A percentile compares a stretch with the other conserved stretches of the same genome.
Conservation (phyloP, 257 asterid genomes). For the Misopates orontium region DNA sequence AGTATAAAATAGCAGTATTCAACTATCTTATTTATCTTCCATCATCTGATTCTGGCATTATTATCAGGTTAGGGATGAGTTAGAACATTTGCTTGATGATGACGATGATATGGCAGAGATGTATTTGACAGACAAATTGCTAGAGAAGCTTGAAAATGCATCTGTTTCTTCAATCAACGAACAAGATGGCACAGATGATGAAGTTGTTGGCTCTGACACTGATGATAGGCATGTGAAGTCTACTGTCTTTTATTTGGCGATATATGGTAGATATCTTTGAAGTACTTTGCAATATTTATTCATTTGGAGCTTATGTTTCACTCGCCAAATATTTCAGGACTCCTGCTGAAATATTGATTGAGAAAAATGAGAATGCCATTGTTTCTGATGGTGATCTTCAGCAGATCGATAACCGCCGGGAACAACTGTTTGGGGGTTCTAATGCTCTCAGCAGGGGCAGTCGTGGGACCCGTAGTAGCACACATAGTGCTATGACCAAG, state of each 20-base stretch:
- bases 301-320: neutral
- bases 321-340: conserved; percentile 41
- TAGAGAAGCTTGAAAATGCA: conserved; percentile 66
- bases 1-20: no score
- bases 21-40: conserved; percentile 16
- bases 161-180: conserved; percentile 59
- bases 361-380: conserved; percentile 45
- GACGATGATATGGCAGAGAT: conserved; percentile 98
- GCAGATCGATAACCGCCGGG: conserved; percentile 42
- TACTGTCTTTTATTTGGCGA: conserved; percentile 1
- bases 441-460: conserved; percentile 64
- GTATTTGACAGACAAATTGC: conserved; percentile 88
- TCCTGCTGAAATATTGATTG: conserved; percentile 53
- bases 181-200: conserved; percentile 59
- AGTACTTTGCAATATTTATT: neutral
- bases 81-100: conserved; percentile 94
- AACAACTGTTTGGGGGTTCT: conserved; percentile 52
- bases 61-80: conserved; percentile 88
- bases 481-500: conserved; percentile 68
- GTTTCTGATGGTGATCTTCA: conserved; percentile 44
- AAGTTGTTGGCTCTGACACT: conserved; percentile 40
- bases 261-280: neutral
- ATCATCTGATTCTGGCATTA: conserved; percentile 14
- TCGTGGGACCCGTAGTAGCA: conserved; percentile 71
- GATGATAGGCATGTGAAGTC: conserved; percentile 54